Percentiles rank a stretch among this genome's conserved stretches.
These are phyloP conservation scores for Penicillium sp. DNA, from an alignment of 2,329 filamentous ascomycete genomes.

Conservation along the genomic window DNA sequence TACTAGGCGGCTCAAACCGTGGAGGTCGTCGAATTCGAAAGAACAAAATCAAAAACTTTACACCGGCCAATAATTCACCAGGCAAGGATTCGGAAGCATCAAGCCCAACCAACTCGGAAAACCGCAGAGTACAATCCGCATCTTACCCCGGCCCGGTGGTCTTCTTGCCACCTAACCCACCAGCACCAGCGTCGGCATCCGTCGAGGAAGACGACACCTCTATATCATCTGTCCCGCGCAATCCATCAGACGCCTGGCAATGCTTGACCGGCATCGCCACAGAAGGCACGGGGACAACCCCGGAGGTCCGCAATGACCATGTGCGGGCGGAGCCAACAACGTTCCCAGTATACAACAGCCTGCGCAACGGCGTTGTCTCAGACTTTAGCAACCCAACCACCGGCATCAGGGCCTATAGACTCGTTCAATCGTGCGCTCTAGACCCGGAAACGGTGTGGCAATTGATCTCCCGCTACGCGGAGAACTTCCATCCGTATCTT, in stretches of 20 bases:
- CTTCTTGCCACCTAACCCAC: slow-evolving; percentile 34
- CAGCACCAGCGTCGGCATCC: slow-evolving; percentile 24
- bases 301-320: slow-evolving; percentile 22
- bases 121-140: slow-evolving; percentile 23
- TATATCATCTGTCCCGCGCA: slow-evolving; percentile 44
- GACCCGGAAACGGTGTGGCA: slow-evolving; percentile 52
- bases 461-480: slow-evolving; percentile 58
- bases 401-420: slow-evolving; percentile 42
- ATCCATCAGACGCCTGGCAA: slow-evolving; percentile 51
- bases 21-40: slow-evolving; percentile 58
- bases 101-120: slow-evolving; percentile 28
- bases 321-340: slow-evolving; percentile 21
- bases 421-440: slow-evolving; percentile 45
- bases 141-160: slow-evolving; percentile 35
- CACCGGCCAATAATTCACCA: slow-evolving; percentile 25
- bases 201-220: slow-evolving; percentile 42
- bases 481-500: slow-evolving; percentile 68
- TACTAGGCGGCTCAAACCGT: slow-evolving; percentile 58
- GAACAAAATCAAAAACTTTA: slow-evolving; percentile 44
- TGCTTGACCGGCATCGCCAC: slow-evolving; percentile 47
- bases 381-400: slow-evolving; percentile 26
- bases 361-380: slow-evolving; percentile 27
- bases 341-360: slow-evolving; percentile 25
- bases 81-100: slow-evolving; percentile 28
- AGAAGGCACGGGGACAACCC: slow-evolving; percentile 28